Evolutionary conservation across 768 basidiomycete genomes (phyloP).

Genomic region (Sutorius australiensis): DNA sequence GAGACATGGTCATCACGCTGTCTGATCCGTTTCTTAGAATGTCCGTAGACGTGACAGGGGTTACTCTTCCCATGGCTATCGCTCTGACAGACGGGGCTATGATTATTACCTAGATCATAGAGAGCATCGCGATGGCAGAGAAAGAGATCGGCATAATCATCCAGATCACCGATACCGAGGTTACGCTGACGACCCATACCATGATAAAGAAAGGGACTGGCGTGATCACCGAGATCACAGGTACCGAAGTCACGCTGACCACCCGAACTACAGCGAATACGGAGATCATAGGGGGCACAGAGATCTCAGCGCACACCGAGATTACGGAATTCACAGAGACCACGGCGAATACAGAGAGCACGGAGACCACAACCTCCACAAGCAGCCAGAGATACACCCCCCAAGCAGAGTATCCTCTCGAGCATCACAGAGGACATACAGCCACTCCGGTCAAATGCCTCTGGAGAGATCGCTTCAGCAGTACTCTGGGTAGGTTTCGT

Average conservation of each 20-base stretch:
- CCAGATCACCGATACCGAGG: slow-evolving; percentile 23
- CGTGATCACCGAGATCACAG: slow-evolving; percentile 21
- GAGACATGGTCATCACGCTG: not conserved
- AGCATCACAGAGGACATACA: slow-evolving; percentile 26
- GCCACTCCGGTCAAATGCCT: slow-evolving; percentile 17
- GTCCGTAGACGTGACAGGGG: slow-evolving; percentile 20
- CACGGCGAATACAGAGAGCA: slow-evolving; percentile 11
- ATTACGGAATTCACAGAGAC: slow-evolving; percentile 9
- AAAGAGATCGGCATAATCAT: slow-evolving; percentile 16
- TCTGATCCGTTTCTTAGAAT: slow-evolving; percentile 9
- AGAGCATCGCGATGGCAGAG: slow-evolving; percentile 21
- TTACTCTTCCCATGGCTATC: slow-evolving; percentile 23
- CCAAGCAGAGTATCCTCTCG: slow-evolving; percentile 26
- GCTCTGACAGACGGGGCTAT: slow-evolving; percentile 21
- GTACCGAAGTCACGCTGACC: slow-evolving; percentile 16
- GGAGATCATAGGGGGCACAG: slow-evolving; percentile 12
- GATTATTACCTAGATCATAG: slow-evolving; percentile 22
- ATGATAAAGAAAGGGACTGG: slow-evolving; percentile 12
- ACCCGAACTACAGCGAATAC: slow-evolving; percentile 15
- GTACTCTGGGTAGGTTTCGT: slow-evolving; percentile 17
- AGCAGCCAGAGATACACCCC: slow-evolving; percentile 9
- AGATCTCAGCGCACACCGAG: slow-evolving; percentile 6
- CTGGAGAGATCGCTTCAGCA: slow-evolving; percentile 14
- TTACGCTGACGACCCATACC: slow-evolving; percentile 14
- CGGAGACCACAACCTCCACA: slow-evolving; percentile 11